These are phyloP conservation scores for Rhynchospora pubera DNA, from an alignment of 176 grass and related monocot species.

Conservation along the genomic window DNA sequence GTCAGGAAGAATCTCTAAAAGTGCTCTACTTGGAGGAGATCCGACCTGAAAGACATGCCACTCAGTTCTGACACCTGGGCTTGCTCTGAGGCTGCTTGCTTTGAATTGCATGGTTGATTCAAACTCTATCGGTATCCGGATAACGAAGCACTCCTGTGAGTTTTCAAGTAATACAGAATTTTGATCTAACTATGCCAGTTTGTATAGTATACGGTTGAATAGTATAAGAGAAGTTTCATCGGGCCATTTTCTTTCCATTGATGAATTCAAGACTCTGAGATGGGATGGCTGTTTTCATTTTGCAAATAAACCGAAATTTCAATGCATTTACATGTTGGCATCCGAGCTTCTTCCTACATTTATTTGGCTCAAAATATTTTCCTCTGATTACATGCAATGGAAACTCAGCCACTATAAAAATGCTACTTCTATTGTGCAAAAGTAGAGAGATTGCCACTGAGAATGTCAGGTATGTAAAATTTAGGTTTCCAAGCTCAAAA, in stretches of 20 bases:
- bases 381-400: background rate
- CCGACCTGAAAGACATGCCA: background rate
- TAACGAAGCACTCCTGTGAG: background rate
- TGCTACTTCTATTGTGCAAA: background rate
- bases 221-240: background rate
- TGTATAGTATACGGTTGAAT: background rate
- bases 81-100: background rate
- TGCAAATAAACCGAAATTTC: background rate
- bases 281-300: background rate
- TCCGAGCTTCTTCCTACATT: background rate
- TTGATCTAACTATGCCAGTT: background rate
- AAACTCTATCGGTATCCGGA: background rate
- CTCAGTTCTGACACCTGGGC: background rate
- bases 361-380: background rate
- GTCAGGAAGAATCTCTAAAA: background rate
- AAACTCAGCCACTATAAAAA: background rate
- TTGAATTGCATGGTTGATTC: background rate
- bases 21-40: background rate
- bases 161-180: background rate
- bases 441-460: background rate
- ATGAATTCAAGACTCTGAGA: background rate
- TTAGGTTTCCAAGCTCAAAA: background rate
- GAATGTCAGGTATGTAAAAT: background rate
- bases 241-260: background rate
- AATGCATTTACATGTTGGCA: background rate